These are phyloP conservation scores for Lonicera japonica DNA, from an alignment of 129 eudicot species.

Conservation along the genomic window DNA sequence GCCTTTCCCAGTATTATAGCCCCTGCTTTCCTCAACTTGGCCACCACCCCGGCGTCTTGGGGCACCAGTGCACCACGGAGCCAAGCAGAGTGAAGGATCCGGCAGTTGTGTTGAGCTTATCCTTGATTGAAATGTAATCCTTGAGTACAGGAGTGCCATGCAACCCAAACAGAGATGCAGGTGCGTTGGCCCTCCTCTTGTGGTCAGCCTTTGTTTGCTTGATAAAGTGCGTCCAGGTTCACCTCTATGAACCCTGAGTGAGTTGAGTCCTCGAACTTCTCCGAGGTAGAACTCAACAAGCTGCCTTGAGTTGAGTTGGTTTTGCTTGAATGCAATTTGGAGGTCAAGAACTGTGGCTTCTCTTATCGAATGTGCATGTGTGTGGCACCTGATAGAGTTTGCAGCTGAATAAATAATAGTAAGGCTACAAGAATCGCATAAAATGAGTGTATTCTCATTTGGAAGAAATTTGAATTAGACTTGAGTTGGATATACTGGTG, in stretches of 20 bases:
- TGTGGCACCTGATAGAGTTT: not conserved
- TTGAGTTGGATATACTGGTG: no score
- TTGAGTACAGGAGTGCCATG: conserved; percentile 56
- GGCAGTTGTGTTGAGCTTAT: conserved; percentile 57
- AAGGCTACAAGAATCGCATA: conserved; percentile 19
- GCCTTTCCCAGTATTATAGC: conserved; percentile 70
- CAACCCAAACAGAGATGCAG: conserved; percentile 23
- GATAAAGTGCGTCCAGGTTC: conserved; percentile 51
- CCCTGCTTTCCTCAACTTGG: conserved; percentile 52
- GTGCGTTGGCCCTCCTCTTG: conserved; percentile 24
- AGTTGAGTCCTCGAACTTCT: conserved; percentile 40
- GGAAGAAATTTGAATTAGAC: no score
- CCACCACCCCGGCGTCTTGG: conserved; percentile 57
- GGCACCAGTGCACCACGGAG: conserved; percentile 55
- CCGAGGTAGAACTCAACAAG: conserved; percentile 55
- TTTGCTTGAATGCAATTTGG: conserved; percentile 29
- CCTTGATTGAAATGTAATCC: conserved; percentile 53
- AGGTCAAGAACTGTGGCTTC: conserved; percentile 50
- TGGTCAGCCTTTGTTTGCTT: conserved; percentile 51
- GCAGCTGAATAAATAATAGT: not conserved
- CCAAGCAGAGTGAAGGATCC: conserved; percentile 60
- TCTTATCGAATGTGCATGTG: conserved; percentile 1
- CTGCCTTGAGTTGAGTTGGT: conserved; percentile 40
- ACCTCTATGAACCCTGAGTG: conserved; percentile 51
- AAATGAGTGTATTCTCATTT: conserved; percentile 9